Percentiles rank a stretch among this genome's conserved stretches.
phyloP scores from a whole-genome alignment of 352 stramenopile genomes.

The Phytopythium oedochilum region DNA sequence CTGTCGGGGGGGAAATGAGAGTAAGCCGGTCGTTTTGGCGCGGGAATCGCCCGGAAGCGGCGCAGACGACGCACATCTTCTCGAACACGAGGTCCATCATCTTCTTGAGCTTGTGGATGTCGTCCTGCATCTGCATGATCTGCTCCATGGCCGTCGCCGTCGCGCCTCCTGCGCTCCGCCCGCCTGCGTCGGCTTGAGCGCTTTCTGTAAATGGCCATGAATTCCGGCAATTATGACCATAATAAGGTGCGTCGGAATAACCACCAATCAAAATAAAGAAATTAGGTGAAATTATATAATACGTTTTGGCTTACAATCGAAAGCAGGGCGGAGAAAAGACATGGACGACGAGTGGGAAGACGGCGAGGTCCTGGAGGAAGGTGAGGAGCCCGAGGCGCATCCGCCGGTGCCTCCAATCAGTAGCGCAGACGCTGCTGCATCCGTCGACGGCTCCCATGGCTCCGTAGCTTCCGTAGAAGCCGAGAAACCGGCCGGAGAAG shows the following conservation, averaged over 20 bases:
- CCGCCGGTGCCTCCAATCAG: neutral
- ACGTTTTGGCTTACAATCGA: neutral
- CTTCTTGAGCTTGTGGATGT: slow-evolving; percentile 91
- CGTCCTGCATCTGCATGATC: slow-evolving; percentile 90
- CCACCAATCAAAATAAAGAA: neutral
- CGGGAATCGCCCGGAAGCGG: too few species aligned
- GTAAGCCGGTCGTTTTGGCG: too few species aligned
- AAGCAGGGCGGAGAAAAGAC: neutral
- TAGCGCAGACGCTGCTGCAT: neutral
- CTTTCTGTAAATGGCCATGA: too few species aligned
- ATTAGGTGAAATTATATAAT: neutral
- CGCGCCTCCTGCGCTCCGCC: neutral
- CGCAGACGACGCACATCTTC: slow-evolving; percentile 50
- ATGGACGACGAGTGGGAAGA: slow-evolving; percentile 50
- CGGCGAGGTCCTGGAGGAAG: slow-evolving; percentile 70
- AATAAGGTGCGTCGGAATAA: too few species aligned
- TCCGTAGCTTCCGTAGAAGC: slow-evolving; percentile 5
- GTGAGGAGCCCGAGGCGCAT: slow-evolving; percentile 31
- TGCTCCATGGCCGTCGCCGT: slow-evolving; percentile 59
- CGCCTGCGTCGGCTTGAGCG: too few species aligned
- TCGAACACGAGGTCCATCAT: slow-evolving; percentile 87
- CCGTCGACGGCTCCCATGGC: neutral
- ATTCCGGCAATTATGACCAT: too few species aligned
- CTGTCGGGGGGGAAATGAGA: too few species aligned
- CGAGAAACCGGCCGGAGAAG: neutral